These are phyloP conservation scores for Hypoxylon sp. DNA, from an alignment of 2,329 filamentous ascomycete species.

Conservation along the genomic window DNA sequence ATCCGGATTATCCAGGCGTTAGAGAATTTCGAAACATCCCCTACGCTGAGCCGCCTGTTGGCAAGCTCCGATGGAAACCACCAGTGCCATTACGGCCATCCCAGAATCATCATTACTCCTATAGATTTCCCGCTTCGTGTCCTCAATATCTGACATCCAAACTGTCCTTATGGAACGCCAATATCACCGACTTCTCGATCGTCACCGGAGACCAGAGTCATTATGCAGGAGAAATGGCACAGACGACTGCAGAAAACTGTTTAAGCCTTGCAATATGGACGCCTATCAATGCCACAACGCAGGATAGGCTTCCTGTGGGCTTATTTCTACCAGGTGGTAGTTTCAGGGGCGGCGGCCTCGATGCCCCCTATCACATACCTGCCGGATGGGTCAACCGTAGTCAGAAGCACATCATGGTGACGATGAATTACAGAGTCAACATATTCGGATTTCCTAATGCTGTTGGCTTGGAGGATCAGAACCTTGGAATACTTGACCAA, in stretches of 20 bases:
- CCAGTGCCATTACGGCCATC: slow-evolving; percentile 52
- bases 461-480: slow-evolving; percentile 50
- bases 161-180: slow-evolving; percentile 49
- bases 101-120: slow-evolving; percentile 45
- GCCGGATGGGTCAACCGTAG: slow-evolving; percentile 49
- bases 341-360: slow-evolving; percentile 47
- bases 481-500: slow-evolving; percentile 54
- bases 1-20: slow-evolving; percentile 43
- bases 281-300: slow-evolving; percentile 45
- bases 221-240: slow-evolving; percentile 47
- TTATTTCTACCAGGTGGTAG: slow-evolving; percentile 50
- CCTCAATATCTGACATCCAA: slow-evolving; percentile 52
- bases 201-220: slow-evolving; percentile 42
- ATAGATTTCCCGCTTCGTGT: slow-evolving; percentile 51
- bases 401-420: slow-evolving; percentile 54
- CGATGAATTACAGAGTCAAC: slow-evolving; percentile 56
- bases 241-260: slow-evolving; percentile 55
- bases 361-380: slow-evolving; percentile 48
- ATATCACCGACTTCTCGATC: slow-evolving; percentile 49
- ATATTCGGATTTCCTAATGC: slow-evolving; percentile 58
- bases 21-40: slow-evolving; percentile 61
- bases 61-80: slow-evolving; percentile 62
- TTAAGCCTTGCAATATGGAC: slow-evolving; percentile 56
- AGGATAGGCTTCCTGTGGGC: slow-evolving; percentile 48
- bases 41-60: slow-evolving; percentile 70